Conservation (phyloP, 257 asterid species). For the Capsicum rhomboideum region DNA sequence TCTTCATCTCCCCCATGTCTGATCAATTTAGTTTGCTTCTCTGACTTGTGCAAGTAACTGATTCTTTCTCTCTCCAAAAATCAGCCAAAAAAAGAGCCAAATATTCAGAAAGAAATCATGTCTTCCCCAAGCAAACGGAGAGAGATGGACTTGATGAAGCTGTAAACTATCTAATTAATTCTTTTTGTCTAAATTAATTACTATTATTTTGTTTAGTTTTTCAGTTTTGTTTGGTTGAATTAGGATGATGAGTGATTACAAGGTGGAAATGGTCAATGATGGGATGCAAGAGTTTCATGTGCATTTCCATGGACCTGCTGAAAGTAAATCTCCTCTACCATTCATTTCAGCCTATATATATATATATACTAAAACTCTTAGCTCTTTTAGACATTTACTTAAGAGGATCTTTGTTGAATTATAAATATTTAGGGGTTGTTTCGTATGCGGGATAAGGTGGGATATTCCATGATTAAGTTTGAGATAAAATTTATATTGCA, state of each 20-base stretch:
- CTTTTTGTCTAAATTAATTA: neutral
- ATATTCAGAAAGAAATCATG: constrained; percentile 27
- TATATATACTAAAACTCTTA: neutral
- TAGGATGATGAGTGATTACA: constrained; percentile 99
- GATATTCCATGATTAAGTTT: too few relatives aligned
- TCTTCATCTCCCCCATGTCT: neutral
- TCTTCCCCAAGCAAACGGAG: constrained; percentile 98
- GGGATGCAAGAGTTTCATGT: constrained; percentile 87
- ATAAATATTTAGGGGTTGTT: too few relatives aligned
- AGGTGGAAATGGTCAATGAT: constrained; percentile 92
- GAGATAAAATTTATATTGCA: too few relatives aligned
- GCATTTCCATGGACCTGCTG: constrained; percentile 83
- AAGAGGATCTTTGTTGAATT: constrained; percentile 10
- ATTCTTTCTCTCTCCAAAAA: neutral
- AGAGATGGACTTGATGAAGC: constrained; percentile 96
- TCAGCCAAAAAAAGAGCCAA: neutral
- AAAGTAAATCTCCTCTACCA: constrained; percentile 43
- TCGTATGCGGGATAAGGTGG: too few relatives aligned
- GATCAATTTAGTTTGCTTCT: neutral
- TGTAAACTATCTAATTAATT: constrained; percentile 34
- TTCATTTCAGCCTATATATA: neutral
- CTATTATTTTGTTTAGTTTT: neutral
- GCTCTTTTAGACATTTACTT: constrained; percentile 2
- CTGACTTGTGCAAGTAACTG: constrained; percentile 6
- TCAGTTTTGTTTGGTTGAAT: constrained; percentile 5